Evolutionary conservation across 2,329 filamentous ascomycete species (phyloP), one percentile per base, ranked within the genome.

Genomic region (Chaetomiaceae sp.): DNA sequence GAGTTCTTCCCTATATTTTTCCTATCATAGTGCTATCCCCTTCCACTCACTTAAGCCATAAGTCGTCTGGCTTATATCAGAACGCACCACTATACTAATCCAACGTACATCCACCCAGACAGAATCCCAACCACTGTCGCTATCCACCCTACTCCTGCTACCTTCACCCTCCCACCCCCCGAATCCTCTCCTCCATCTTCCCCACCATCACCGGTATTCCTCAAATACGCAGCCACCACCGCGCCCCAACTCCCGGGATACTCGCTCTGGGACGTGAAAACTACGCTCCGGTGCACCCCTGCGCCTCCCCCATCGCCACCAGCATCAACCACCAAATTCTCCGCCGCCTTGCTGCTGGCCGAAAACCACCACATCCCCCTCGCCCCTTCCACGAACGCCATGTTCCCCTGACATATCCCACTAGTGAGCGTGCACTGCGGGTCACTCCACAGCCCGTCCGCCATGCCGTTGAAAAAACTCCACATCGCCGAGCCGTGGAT

Each of bases 391-490:
- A 65, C 60, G 29, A 59, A 66, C 21, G 59, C 63, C 62, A 61
- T 58, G 42, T 64, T 64, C 32, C 45, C 45, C 55, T 64, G 60
- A 33, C 66, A 69, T 29, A 64, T 61, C 14, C 59, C 63, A 6
- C 48, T 60, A 16, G 61, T 63, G 16, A 51, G 48, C 2, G 50
- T 47, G 40, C 64, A 66, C 48, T 58, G 46, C 23, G 62, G 44
- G 48, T 64, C 62, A 25, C 51, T 44, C 55, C 54, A 64, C 37
- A 32, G 13, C 27, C 61, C 59, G 41, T 63, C 58, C 30, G 55
- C 57, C 64, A 66, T 67, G n/a, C 51, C 55, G 52, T 70, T 65
- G 61, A 66, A 70, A 49, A 70, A 71, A 23, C 62, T 64, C 68
- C 69, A 71, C 49, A 67, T 59, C 1, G 62, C 67, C 20, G 66